Percentiles rank a stretch among this genome's conserved stretches.
Evolutionary conservation across 148 eudicot species (phyloP).

Genomic region (Rhododendron kiyosumense): DNA sequence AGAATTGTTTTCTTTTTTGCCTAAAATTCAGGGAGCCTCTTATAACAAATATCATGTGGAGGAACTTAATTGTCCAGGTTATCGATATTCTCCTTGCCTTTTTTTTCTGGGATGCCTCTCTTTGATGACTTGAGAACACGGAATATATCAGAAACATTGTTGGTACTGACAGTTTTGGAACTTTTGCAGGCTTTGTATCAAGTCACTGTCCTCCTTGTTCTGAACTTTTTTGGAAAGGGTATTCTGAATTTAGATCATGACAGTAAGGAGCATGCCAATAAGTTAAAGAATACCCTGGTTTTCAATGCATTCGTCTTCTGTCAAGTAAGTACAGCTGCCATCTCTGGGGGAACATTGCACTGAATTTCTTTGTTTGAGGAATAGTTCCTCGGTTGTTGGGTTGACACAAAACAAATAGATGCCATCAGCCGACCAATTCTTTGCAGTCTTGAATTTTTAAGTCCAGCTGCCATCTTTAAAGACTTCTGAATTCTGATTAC

Average conservation of each 20-base stretch:
- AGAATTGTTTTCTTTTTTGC: background rate
- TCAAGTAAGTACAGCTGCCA: slow-evolving; percentile 50
- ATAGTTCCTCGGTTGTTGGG: background rate
- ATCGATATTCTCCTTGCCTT: background rate
- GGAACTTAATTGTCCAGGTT: slow-evolving; percentile 88
- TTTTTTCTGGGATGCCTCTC: background rate
- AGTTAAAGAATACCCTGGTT: slow-evolving; percentile 71
- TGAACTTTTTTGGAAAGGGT: slow-evolving; percentile 52
- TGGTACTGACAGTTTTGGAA: background rate
- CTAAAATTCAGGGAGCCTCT: slow-evolving; percentile 78
- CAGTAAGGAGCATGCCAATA: slow-evolving; percentile 39
- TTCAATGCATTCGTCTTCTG: slow-evolving; percentile 86
- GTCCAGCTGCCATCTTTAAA: background rate
- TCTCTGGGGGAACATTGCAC: background rate
- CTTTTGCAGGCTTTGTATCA: slow-evolving; percentile 76
- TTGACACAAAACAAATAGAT: background rate
- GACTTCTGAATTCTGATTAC: background rate
- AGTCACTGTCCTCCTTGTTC: slow-evolving; percentile 62
- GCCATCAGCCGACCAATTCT: background rate
- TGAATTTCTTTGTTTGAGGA: background rate
- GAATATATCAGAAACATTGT: background rate
- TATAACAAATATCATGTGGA: slow-evolving; percentile 98
- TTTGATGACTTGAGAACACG: background rate
- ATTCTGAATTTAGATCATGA: slow-evolving; percentile 46
- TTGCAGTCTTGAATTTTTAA: background rate